phyloP scores from a whole-genome alignment of 2,329 filamentous ascomycete genomes.

The Xylaria sp. region DNA sequence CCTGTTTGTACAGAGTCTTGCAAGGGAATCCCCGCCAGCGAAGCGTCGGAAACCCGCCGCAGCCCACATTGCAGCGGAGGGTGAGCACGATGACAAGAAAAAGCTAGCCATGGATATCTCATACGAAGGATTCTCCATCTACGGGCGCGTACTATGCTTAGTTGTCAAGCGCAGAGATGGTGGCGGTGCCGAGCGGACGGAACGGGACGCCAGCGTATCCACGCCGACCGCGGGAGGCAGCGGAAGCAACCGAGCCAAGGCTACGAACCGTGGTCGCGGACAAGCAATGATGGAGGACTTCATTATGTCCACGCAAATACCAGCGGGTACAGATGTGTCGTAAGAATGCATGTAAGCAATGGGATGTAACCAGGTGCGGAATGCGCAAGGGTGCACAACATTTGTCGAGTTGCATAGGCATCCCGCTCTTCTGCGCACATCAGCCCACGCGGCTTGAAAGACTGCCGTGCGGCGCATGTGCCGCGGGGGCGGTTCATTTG shows the following conservation, averaged over 20 bases:
- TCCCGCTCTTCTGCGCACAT: slow-evolving; percentile 10
- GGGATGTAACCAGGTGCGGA: slow-evolving; percentile 15
- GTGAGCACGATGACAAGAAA: slow-evolving; percentile 76
- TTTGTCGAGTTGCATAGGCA: slow-evolving; percentile 9
- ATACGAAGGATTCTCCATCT: slow-evolving; percentile 96
- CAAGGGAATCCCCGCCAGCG: slow-evolving; percentile 49
- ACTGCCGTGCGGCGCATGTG: slow-evolving; percentile 17
- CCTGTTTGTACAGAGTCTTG: slow-evolving; percentile 38
- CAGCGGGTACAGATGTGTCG: slow-evolving; percentile 45
- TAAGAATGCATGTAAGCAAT: slow-evolving; percentile 29
- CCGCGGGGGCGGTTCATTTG: slow-evolving; percentile 26
- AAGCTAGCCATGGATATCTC: slow-evolving; percentile 84
- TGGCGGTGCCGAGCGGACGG: slow-evolving; percentile 48
- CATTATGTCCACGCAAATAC: slow-evolving; percentile 79
- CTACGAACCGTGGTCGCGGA: slow-evolving; percentile 46
- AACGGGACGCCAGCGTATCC: slow-evolving; percentile 35
- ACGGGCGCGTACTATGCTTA: slow-evolving; percentile 88
- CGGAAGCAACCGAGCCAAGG: slow-evolving; percentile 39
- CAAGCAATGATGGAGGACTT: slow-evolving; percentile 83
- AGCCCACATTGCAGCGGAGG: slow-evolving; percentile 32
- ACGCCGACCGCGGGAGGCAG: slow-evolving; percentile 40
- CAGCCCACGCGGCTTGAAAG: slow-evolving; percentile 22
- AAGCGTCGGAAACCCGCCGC: slow-evolving; percentile 53
- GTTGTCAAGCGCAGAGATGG: slow-evolving; percentile 79
- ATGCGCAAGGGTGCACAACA: slow-evolving; percentile 6